A percentile compares a stretch with the other conserved stretches of the same genome.
Conservation (phyloP, 2,329 filamentous ascomycete species). For the Fusarium austroafricanum region DNA sequence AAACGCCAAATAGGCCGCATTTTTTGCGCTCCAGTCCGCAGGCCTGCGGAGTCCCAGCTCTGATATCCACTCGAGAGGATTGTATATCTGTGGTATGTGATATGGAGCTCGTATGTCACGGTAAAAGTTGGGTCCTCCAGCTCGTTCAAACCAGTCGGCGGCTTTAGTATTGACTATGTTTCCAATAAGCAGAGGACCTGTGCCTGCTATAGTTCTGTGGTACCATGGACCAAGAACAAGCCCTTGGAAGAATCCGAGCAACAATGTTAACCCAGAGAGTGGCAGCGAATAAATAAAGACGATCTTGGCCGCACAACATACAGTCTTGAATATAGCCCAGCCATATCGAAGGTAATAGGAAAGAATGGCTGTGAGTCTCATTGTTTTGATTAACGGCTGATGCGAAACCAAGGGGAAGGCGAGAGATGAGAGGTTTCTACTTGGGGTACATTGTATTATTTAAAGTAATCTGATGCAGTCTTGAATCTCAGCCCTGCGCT, state of each 20-base stretch:
- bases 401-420: not conserved
- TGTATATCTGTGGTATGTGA: not conserved
- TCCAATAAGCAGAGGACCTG: rapidly evolving
- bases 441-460: too few relatives aligned
- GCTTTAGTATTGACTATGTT: not conserved
- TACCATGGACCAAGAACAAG: not conserved
- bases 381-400: not conserved
- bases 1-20: rapidly evolving
- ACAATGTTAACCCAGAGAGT: not conserved
- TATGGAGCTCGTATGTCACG: not conserved
- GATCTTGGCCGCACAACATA: not conserved
- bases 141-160: not conserved
- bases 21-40: not conserved
- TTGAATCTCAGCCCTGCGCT: not conserved
- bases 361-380: not conserved
- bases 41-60: not conserved
- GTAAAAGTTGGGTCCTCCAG: not conserved
- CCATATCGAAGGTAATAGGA: not conserved
- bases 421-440: too few relatives aligned
- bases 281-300: not conserved
- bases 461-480: too few relatives aligned
- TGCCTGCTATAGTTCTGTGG: rapidly evolving
- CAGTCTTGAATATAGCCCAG: not conserved
- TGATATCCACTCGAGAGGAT: not conserved
- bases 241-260: not conserved